A percentile compares a stretch with the other conserved stretches of the same genome.
Conservation (phyloP, 306 rosid genomes). For the Cicer pinnatifidum region DNA sequence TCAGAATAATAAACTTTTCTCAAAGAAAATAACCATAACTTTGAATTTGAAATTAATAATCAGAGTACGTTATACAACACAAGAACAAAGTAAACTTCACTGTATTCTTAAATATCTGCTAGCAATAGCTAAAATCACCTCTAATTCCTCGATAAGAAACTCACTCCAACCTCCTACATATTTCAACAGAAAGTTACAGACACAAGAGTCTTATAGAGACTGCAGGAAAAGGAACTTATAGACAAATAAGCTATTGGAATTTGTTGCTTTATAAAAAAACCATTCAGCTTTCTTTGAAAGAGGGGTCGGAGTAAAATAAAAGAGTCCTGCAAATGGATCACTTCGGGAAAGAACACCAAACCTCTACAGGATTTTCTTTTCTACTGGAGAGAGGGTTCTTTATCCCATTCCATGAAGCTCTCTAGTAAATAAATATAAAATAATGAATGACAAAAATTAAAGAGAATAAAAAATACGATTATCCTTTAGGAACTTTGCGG, state of each 20-base stretch:
- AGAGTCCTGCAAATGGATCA: constrained; percentile 32
- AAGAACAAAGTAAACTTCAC: constrained; percentile 23
- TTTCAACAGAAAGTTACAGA: constrained; percentile 37
- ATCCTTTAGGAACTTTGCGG: constrained; percentile 38
- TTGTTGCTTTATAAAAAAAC: constrained; percentile 40
- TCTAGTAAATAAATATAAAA: constrained; percentile 40
- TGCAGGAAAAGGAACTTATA: constrained; percentile 39
- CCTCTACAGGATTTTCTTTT: constrained; percentile 36
- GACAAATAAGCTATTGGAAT: constrained; percentile 47
- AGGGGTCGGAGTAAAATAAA: constrained; percentile 18
- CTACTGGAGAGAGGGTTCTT: constrained; percentile 42
- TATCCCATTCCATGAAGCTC: constrained; percentile 38
- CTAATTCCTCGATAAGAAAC: constrained; percentile 32
- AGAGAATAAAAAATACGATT: constrained; percentile 34
- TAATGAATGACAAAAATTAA: constrained; percentile 48
- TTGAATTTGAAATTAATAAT: constrained; percentile 18
- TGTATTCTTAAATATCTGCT: constrained; percentile 20
- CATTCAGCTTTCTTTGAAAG: constrained; percentile 37
- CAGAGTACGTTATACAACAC: constrained; percentile 38
- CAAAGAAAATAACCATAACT: not conserved
- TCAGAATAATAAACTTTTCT: not conserved
- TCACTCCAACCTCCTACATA: constrained; percentile 19
- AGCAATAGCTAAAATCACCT: constrained; percentile 39
- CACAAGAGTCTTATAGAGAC: constrained; percentile 23
- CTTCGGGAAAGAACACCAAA: constrained; percentile 43